These are phyloP conservation scores for Salvia sclarea DNA, from an alignment of 305 asterid species.

Conservation along the genomic window DNA sequence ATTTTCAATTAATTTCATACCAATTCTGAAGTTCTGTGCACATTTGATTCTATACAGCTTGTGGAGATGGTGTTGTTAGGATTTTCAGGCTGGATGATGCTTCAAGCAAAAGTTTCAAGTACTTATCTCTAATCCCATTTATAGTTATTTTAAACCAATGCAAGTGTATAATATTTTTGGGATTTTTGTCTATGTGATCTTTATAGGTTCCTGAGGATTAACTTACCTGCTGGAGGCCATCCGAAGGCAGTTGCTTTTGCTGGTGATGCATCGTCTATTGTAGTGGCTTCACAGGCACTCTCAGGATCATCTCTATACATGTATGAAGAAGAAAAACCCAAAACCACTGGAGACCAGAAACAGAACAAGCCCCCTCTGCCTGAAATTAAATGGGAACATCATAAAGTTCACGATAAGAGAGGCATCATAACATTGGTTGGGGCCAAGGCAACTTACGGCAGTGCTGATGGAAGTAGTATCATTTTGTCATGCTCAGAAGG, in stretches of 20 bases:
- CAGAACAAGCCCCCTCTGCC: constrained; percentile 87
- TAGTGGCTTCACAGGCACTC: constrained; percentile 77
- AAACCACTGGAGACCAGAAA: constrained; percentile 55
- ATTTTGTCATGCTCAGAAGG: constrained; percentile 96
- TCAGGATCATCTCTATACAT: constrained; percentile 77
- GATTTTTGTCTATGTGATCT: constrained; percentile 15
- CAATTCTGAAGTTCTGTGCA: constrained; percentile 7
- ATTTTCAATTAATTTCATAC: constrained; percentile 3
- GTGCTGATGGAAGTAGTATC: constrained; percentile 84
- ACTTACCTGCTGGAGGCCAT: constrained; percentile 90
- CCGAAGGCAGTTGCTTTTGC: constrained; percentile 76
- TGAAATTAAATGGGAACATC: constrained; percentile 87
- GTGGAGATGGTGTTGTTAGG: constrained; percentile 89
- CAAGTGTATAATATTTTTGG: constrained; percentile 13
- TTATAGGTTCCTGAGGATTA: constrained; percentile 83
- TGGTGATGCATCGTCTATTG: constrained; percentile 77
- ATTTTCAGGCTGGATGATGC: constrained; percentile 95
- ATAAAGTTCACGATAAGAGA: constrained; percentile 82
- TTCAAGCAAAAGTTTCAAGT: constrained; percentile 96
- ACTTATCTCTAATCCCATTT: constrained; percentile 37
- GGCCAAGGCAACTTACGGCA: constrained; percentile 86
- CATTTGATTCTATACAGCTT: constrained; percentile 53
- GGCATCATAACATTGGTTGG: constrained; percentile 72
- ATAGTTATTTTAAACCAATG: constrained; percentile 19
- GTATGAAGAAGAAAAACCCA: constrained; percentile 88